phyloP scores from a whole-genome alignment of 2,329 filamentous ascomycete genomes.

The Diaporthe eres region DNA sequence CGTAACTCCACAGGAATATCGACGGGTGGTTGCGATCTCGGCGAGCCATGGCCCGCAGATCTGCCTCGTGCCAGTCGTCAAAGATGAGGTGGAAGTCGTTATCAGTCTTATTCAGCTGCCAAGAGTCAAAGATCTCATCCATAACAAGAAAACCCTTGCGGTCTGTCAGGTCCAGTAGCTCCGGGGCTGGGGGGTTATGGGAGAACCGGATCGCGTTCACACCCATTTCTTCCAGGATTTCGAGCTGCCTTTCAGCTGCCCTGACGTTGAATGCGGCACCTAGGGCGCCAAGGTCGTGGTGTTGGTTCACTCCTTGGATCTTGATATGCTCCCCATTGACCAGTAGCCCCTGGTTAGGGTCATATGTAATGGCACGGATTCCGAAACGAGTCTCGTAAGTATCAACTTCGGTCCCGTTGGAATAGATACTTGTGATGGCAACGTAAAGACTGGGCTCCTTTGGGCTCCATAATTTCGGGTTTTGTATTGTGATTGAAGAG shows the following conservation, averaged over 20 bases:
- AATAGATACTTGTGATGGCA: conserved; percentile 58
- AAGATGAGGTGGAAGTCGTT: conserved; percentile 68
- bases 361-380: conserved; percentile 59
- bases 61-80: conserved; percentile 66
- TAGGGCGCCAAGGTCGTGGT: conserved; percentile 65
- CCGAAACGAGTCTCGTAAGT: conserved; percentile 65
- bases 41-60: conserved; percentile 65
- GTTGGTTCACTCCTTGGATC: conserved; percentile 64
- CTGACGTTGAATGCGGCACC: conserved; percentile 65
- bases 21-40: conserved; percentile 70
- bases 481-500: conserved; percentile 51
- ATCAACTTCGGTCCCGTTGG: conserved; percentile 52
- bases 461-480: conserved; percentile 64
- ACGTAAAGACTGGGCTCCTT: conserved; percentile 64
- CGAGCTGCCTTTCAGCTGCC: conserved; percentile 63
- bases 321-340: conserved; percentile 61
- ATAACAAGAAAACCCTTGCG: conserved; percentile 64
- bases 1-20: conserved; percentile 65
- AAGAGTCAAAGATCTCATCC: conserved; percentile 68
- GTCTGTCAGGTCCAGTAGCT: conserved; percentile 65
- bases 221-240: conserved; percentile 65
- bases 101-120: conserved; percentile 60
- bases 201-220: conserved; percentile 64
- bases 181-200: conserved; percentile 67
- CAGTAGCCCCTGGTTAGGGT: conserved; percentile 56